Percentiles rank a stretch among this genome's conserved stretches.
phyloP scores from a whole-genome alignment of 805 yeast species.

The Priceomyces medius region DNA sequence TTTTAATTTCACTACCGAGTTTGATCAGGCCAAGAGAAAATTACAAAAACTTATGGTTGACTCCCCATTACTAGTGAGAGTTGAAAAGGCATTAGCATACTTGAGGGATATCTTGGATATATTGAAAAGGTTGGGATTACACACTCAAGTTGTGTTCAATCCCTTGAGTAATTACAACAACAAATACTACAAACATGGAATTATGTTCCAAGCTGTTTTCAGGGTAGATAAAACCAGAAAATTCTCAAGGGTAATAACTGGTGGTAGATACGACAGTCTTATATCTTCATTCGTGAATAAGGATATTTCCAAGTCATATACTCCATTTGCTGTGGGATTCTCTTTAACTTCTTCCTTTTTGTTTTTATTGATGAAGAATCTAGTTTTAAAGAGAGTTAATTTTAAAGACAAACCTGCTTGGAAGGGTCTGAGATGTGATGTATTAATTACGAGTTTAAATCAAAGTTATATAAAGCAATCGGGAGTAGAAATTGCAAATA shows the following conservation, averaged over 20 bases:
- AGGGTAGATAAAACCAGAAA: conserved; percentile 53
- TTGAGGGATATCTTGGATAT: conserved; percentile 57
- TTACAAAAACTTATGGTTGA: conserved; percentile 72
- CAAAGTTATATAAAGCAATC: conserved; percentile 53
- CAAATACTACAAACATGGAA: conserved; percentile 72
- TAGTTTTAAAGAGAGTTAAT: conserved; percentile 15
- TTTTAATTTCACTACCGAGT: conserved; percentile 74
- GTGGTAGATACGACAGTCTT: conserved; percentile 87
- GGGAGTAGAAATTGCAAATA: conserved; percentile 62
- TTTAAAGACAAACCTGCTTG: conserved; percentile 19
- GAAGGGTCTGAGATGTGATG: conserved; percentile 64
- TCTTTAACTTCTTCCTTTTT: conserved; percentile 58
- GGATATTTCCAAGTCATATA: conserved; percentile 21
- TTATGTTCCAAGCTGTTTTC: conserved; percentile 85
- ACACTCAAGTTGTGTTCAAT: conserved; percentile 57
- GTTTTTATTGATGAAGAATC: conserved; percentile 35
- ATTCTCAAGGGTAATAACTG: conserved; percentile 68
- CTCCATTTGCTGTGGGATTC: conserved; percentile 74
- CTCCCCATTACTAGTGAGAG: conserved; percentile 57
- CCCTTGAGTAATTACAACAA: conserved; percentile 86
- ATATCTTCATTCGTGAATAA: conserved; percentile 62
- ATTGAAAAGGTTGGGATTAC: conserved; percentile 58
- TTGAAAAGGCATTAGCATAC: conserved; percentile 64
- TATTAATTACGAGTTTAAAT: conserved; percentile 69
- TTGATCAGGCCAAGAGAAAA: conserved; percentile 61